Evolutionary conservation across 768 basidiomycete species (phyloP), one percentile per base, ranked within the genome.

Genomic region (Pholiota conissans): DNA sequence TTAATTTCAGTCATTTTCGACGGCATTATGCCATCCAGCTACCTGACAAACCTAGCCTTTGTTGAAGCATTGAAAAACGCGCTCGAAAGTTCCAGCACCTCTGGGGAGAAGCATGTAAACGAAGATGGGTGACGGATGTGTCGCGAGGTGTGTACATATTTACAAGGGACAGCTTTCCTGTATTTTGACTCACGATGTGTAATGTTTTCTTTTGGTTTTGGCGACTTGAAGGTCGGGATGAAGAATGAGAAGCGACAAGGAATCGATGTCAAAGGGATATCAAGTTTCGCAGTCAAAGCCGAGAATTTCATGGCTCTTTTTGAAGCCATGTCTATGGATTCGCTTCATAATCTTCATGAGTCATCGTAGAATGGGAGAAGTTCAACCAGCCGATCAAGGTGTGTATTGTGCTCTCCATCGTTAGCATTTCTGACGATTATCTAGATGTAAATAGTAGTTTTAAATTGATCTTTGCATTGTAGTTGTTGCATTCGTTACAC

Each of bases 291-390:
- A 45, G 79, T 87, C 9, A 86, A 92, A 68, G 81, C 87, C 53
- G 87, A 90, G 63, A 67, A 84, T 26, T 74, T 91, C 28, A 74
- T 93, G 24, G 82, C 87, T 3, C 74, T 91, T 26, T 90, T 91
- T 8, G 90, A 91, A 66, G 80, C 87, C 22, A 81, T 59, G 65
- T 69, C 6, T 66, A 70, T 56, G 59, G 56, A 26, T 55, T 61
- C 16, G 50, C 66, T 6, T 71, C 74, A 8, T 51, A 29, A 26
- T 49, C 53, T 14, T 52, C 66, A 26, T 47, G 49, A 16, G 63
- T 61, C 18, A 75, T 75, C 14, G 65, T 71, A 30, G 74, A 75
- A 54, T 91, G 90, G 90, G 84, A 87, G 65, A 80, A 76, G 51
- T 90, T 65, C 78, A 78, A 56, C 79, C 81, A n/a, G 73, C 74